Conservation (phyloP, 805 yeast species). For the Lachancea kluyveri region DNA sequence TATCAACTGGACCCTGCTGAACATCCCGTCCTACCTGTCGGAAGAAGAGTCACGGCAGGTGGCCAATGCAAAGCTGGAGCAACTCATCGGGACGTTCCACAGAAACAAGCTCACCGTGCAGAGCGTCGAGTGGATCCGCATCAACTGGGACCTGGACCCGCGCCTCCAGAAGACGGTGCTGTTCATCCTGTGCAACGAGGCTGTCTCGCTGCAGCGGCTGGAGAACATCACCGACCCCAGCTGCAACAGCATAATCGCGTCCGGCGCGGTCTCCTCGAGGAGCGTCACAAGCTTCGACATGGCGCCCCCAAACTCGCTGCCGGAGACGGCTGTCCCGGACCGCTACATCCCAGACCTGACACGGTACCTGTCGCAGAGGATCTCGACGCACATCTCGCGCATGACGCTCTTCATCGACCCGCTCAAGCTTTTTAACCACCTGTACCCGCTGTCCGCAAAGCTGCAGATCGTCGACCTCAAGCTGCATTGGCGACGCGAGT, state of each 20-base stretch:
- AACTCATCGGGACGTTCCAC: constrained; percentile 24
- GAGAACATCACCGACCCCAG: constrained; percentile 38
- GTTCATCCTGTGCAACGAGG: constrained; percentile 22
- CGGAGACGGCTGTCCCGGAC: constrained; percentile 24
- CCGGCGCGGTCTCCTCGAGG: constrained; percentile 20
- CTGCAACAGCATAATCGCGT: constrained; percentile 32
- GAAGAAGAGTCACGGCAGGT: constrained; percentile 25
- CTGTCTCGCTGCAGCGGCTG: constrained; percentile 28
- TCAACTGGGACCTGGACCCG: constrained; percentile 38
- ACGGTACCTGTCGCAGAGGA: constrained; percentile 22
- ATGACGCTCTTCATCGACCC: constrained; percentile 38
- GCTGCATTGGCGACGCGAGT: constrained; percentile 38
- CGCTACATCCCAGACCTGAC: constrained; percentile 29
- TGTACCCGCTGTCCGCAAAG: constrained; percentile 27
- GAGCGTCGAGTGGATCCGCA: constrained; percentile 33
- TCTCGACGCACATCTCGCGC: constrained; percentile 26
- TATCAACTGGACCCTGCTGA: constrained; percentile 35
- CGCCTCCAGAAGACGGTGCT: constrained; percentile 28
- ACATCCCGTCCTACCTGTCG: constrained; percentile 20
- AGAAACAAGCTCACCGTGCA: constrained; percentile 20
- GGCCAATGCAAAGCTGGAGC: constrained; percentile 27
- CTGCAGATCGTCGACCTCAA: constrained; percentile 34
- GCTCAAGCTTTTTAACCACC: constrained; percentile 30
- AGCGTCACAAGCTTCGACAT: constrained; percentile 30
- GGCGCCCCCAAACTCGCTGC: constrained; percentile 35